These are phyloP conservation scores for Leishmania guyanensis DNA, from an alignment of 208 protist species.

Conservation along the genomic window DNA sequence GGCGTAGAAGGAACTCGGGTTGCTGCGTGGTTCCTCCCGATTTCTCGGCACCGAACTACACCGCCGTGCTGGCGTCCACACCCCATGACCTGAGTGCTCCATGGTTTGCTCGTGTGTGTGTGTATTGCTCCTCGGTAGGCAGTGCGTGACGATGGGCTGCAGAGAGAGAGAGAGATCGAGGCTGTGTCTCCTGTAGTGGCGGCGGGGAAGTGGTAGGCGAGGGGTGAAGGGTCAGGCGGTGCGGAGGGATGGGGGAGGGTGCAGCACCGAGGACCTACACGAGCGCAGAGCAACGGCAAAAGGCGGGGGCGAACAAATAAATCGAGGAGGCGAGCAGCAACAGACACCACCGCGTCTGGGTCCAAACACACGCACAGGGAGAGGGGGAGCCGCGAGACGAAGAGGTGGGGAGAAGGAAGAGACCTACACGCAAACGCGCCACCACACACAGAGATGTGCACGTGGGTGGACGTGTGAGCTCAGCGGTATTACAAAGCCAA, in stretches of 20 bases:
- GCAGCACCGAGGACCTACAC: background rate
- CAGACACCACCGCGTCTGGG: background rate
- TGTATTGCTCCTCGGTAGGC: background rate
- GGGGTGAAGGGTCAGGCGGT: background rate
- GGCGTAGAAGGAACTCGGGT: conserved; percentile 17
- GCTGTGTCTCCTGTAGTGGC: background rate
- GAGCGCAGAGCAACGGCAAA: too few relatives aligned
- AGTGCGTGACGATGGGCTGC: background rate
- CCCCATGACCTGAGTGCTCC: background rate
- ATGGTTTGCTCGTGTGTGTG: background rate
- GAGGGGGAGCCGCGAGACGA: background rate
- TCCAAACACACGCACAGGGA: background rate
- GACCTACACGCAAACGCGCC: background rate
- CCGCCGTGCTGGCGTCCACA: conserved; percentile 8
- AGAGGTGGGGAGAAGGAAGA: background rate
- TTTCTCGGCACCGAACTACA: conserved; percentile 22
- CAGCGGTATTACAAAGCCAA: too few relatives aligned
- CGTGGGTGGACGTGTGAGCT: background rate
- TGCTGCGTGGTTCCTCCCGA: conserved; percentile 7
- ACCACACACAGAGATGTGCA: background rate
- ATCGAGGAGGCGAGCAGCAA: background rate
- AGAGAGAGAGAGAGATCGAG: background rate
- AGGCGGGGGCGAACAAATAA: background rate
- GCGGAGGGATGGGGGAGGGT: background rate
- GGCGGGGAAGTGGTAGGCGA: too few relatives aligned